Base-by-base conservation (phyloP, 352 stramenopile species). In the Phytophthora macrochlamydospora region DNA sequence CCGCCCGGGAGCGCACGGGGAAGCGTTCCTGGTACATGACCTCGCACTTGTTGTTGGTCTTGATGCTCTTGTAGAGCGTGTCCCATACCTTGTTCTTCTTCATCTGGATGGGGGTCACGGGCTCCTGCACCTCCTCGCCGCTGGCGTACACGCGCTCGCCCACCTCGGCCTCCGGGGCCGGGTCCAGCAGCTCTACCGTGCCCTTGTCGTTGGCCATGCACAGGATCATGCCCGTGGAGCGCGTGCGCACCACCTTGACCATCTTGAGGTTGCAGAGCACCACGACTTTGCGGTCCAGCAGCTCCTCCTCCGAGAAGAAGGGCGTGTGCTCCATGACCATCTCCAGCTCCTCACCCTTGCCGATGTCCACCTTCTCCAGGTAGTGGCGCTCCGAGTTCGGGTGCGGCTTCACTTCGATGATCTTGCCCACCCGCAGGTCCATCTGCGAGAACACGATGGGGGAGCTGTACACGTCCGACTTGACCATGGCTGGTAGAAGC, bases 31-130 rank as follows among this genome's bases (percentile, higher is more conserved):
- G 69, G 69, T 87, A 92, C 81, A 87, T 67, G 50, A 92, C 67
- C 64, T 92, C 81, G 52, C 78, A 74, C 79, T 92, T 91, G 60
- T 87, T 87, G 67, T 79, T 91, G 37, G 81, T 91, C 75, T 83
- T 89, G 62, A 92, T 87, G 46, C 81, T 76, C 71, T 92, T 92
- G 71, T 73, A 74, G 18, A 92, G 48, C 51, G 80, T 77, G 43
- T 92, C 84, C 84, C 84, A 92, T 46, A 91, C 81, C 73, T 92
- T 92, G 77, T 91, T 90, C 76, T 92, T 92, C 79, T 92, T 92
- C 79, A 92, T 89, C 73, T 90, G 81, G 52, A 92, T 91, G 49
- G 84, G 70, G 7, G 84, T 92, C 45, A 92, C 82, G 14, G 84
- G 84, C 50, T 92, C 81, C 46, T 79, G 69, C 31, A 88, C 38